Base-by-base conservation (phyloP, 805 yeast genomes). In the Brettanomyces nanus region DNA sequence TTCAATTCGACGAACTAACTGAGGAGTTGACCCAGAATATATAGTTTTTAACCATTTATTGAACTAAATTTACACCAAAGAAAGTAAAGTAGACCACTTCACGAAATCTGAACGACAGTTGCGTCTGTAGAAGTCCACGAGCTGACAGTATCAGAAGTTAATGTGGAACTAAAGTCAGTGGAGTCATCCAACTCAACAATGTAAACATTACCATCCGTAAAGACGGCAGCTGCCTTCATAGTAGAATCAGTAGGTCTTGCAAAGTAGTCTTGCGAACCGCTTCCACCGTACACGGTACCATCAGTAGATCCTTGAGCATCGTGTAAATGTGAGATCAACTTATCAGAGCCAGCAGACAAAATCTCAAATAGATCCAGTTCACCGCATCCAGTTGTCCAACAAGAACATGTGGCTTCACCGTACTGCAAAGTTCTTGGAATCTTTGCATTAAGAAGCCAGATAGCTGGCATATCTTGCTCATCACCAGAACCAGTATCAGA, bases 381-480 rank as follows among this genome's bases (percentile, higher is more conserved):
- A 69, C 98, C 98, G 68, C 98, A 92, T 45, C 97, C 97, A 39
- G 95, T 73, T 38, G 74, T 53, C 98, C 98, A 92, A 75, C 98
- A 92, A 27, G 97, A 86, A 71, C 97, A 92, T 17, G 73, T 59
- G 19, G 79, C 59, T 43, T 68, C 68, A 61, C 97, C 97, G 66
- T 92, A 92, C 68, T 92, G 97, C 55, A 80, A 66, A 49, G 97
- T 89, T 73, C 98, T 85, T 66, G 98, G 81, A 41, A 81, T 79
- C 47, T 75, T 70, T 22, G 85, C 80, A 47, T 81, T 80, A 51
- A 81, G 63, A 43, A 81, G 63, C 89, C 89, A 81, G 36, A 57
- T 74, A 45, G 98, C 97, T 49, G 98, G 98, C 97, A 92, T 90
- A 63, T 92, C 97, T 55, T 72, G 71, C 71, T 89, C 87, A 14